phyloP scores from a whole-genome alignment of 2,329 filamentous ascomycete genomes.

The Xylaria polymorpha region DNA sequence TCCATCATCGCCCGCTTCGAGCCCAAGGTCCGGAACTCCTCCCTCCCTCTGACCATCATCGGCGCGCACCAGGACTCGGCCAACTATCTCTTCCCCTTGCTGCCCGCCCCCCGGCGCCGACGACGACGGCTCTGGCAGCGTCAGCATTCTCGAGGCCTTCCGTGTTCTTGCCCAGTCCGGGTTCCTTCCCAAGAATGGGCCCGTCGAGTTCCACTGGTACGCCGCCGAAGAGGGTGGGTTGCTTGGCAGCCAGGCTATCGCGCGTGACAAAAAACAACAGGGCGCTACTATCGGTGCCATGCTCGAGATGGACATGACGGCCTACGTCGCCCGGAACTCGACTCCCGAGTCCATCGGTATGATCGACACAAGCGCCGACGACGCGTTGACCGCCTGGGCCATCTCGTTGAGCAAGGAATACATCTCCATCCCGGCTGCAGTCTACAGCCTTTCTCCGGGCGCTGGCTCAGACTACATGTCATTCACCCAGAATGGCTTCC shows the following conservation, averaged over 20 bases:
- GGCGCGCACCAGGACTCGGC: slow-evolving; percentile 85
- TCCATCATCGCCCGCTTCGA: slow-evolving; percentile 84
- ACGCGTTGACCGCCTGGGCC: slow-evolving; percentile 53
- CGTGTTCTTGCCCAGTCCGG: slow-evolving; percentile 73
- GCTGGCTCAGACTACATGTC: slow-evolving; percentile 58
- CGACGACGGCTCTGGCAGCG: slow-evolving; percentile 80
- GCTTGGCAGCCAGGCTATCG: slow-evolving; percentile 66
- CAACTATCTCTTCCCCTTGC: slow-evolving; percentile 77
- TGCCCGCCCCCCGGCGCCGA: slow-evolving; percentile 79
- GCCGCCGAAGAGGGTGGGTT: slow-evolving; percentile 84
- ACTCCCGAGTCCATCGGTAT: slow-evolving; percentile 54
- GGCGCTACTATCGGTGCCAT: slow-evolving; percentile 61
- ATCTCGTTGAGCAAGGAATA: slow-evolving; percentile 52
- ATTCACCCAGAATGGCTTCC: slow-evolving; percentile 54
- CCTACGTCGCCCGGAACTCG: slow-evolving; percentile 50
- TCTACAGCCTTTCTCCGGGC: slow-evolving; percentile 49
- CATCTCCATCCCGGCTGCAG: slow-evolving; percentile 51
- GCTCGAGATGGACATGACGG: slow-evolving; percentile 54
- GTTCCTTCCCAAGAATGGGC: slow-evolving; percentile 72
- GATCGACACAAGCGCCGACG: slow-evolving; percentile 54
- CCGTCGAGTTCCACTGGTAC: slow-evolving; percentile 89
- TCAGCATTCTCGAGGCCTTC: slow-evolving; percentile 83
- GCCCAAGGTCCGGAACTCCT: slow-evolving; percentile 66
- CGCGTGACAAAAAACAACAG: slow-evolving; percentile 67
- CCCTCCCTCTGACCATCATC: slow-evolving; percentile 61